Percentiles rank a stretch among this genome's conserved stretches.
phyloP scores from a whole-genome alignment of 2,329 filamentous ascomycete genomes.

The Capronia americana region DNA sequence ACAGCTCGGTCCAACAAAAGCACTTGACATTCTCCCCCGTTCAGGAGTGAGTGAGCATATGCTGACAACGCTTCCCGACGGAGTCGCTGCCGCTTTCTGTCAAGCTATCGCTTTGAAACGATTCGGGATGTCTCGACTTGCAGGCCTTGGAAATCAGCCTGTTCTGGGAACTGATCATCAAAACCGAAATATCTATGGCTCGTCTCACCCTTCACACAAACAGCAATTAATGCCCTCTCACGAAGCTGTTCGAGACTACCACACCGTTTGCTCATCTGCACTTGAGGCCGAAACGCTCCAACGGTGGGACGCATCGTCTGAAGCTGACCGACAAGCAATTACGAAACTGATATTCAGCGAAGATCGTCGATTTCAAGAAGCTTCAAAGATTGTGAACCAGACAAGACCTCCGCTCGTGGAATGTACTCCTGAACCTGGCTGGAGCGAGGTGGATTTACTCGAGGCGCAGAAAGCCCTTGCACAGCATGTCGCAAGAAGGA shows the following conservation, averaged over 20 bases:
- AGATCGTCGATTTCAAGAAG: slow-evolving; percentile 87
- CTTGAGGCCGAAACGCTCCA: slow-evolving; percentile 58
- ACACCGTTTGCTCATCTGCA: slow-evolving; percentile 69
- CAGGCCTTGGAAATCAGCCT: neutral
- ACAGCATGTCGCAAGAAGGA: slow-evolving; percentile 83
- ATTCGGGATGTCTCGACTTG: slow-evolving; percentile 4
- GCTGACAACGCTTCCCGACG: slow-evolving; percentile 87
- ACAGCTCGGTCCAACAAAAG: slow-evolving; percentile 13
- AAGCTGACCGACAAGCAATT: slow-evolving; percentile 80
- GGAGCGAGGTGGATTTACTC: slow-evolving; percentile 84
- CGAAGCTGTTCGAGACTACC: slow-evolving; percentile 74
- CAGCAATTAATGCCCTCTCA: slow-evolving; percentile 50
- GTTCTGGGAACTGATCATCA: slow-evolving; percentile 1
- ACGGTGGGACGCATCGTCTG: slow-evolving; percentile 77
- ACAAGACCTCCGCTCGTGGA: slow-evolving; percentile 79
- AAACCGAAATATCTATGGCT: slow-evolving; percentile 4
- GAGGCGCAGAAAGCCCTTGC: slow-evolving; percentile 93
- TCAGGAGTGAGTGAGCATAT: slow-evolving; percentile 61
- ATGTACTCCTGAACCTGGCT: slow-evolving; percentile 74
- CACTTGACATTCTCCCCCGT: slow-evolving; percentile 51
- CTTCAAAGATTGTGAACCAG: slow-evolving; percentile 82
- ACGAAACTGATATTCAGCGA: slow-evolving; percentile 89
- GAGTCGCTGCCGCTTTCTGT: slow-evolving; percentile 77
- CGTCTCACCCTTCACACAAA: slow-evolving; percentile 14
- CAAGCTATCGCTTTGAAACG: slow-evolving; percentile 71